phyloP scores from a whole-genome alignment of 225 moss, liverwort and hornwort genomes.

The Pleurozium schreberi region DNA sequence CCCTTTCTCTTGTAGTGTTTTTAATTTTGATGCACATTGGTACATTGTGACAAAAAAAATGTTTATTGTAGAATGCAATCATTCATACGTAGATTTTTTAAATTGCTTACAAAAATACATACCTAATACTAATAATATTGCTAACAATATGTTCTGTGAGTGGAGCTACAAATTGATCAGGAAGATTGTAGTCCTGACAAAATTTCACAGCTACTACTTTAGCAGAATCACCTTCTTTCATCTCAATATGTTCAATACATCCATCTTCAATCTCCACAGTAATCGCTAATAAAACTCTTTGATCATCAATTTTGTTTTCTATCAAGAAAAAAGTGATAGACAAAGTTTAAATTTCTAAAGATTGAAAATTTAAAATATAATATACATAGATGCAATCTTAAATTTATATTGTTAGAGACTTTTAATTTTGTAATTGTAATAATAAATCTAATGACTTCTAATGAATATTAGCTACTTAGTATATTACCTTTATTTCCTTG shows the following conservation, averaged over 20 bases:
- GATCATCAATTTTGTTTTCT: conserved; percentile 50
- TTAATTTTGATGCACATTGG: too few relatives aligned
- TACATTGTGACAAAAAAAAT: neutral
- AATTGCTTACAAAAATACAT: neutral
- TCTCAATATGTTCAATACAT: conserved; percentile 83
- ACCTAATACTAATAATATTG: conserved; percentile 84
- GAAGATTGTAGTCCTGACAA: conserved; percentile 65
- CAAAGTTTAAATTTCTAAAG: neutral
- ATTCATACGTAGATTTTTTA: neutral
- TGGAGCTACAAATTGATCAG: conserved; percentile 75
- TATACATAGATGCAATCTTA: neutral
- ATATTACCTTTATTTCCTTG: conserved; percentile 27
- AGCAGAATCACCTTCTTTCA: conserved; percentile 90
- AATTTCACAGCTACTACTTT: conserved; percentile 63
- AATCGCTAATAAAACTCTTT: conserved; percentile 73
- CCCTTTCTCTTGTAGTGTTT: too few relatives aligned
- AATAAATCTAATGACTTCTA: too few relatives aligned
- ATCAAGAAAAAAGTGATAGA: neutral
- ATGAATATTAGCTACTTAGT: neutral
- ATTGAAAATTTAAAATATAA: neutral
- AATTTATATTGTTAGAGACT: neutral
- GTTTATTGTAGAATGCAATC: accelerated
- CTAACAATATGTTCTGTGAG: conserved; percentile 85
- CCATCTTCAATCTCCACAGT: conserved; percentile 96
- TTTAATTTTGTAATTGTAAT: neutral